A percentile compares a stretch with the other conserved stretches of the same genome.
phyloP scores from a whole-genome alignment of 257 asterid genomes.

The Lantana camara region DNA sequence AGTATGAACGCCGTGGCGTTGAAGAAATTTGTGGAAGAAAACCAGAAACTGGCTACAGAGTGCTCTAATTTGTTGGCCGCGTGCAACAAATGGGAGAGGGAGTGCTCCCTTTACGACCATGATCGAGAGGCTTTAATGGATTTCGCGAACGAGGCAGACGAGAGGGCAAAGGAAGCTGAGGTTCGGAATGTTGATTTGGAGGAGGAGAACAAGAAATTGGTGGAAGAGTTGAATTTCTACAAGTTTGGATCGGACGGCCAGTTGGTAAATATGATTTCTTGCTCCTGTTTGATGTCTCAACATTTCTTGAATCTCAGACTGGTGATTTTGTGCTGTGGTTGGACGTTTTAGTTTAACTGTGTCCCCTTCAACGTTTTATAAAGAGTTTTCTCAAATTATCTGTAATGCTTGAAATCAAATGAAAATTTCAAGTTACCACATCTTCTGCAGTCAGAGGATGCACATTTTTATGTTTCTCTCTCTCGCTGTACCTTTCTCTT shows the following conservation, averaged over 20 bases:
- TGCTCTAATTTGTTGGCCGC: slow-evolving; percentile 68
- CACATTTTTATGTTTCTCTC: neutral
- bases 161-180: slow-evolving; percentile 87
- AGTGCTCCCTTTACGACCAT: slow-evolving; percentile 79
- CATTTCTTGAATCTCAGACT: neutral
- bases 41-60: slow-evolving; percentile 80
- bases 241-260: slow-evolving; percentile 44
- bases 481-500: neutral
- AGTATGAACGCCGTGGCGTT: slow-evolving; percentile 87
- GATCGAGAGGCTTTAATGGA: slow-evolving; percentile 98
- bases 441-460: neutral
- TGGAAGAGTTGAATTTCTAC: slow-evolving; percentile 55
- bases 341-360: neutral
- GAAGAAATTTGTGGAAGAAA: slow-evolving; percentile 94
- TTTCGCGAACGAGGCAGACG: slow-evolving; percentile 93
- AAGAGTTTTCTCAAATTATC: neutral
- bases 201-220: slow-evolving; percentile 60
- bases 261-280: slow-evolving; percentile 45
- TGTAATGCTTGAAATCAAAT: neutral
- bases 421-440: neutral
- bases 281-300: neutral
- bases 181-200: slow-evolving; percentile 53
- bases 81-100: slow-evolving; percentile 88
- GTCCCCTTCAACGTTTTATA: neutral
- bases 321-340: slow-evolving; percentile 4